These are phyloP conservation scores for Wickerhamiella shivajii DNA, from an alignment of 805 yeast genomes.

Conservation along the genomic window DNA sequence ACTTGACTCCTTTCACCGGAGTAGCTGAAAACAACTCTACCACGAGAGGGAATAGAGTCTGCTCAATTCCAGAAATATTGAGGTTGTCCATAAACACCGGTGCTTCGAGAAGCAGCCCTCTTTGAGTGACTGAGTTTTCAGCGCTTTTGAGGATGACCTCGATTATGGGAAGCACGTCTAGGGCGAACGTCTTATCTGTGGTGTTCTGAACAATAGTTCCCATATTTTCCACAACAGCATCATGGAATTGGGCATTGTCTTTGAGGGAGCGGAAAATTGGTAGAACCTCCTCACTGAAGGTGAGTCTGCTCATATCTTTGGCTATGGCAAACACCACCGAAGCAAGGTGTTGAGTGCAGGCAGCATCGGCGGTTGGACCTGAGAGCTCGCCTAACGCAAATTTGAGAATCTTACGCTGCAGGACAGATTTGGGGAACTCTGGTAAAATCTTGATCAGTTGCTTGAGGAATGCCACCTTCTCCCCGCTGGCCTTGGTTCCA, in stretches of 20 bases:
- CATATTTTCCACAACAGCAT: conserved; percentile 35
- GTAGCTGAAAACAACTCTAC: conserved; percentile 70
- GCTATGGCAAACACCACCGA: conserved; percentile 32
- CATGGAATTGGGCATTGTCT: conserved; percentile 29
- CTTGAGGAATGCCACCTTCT: conserved; percentile 51
- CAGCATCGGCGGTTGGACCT: conserved; percentile 17
- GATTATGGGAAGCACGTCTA: conserved; percentile 32
- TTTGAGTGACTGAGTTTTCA: conserved; percentile 32
- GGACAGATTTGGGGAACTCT: conserved; percentile 43
- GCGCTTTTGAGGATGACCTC: conserved; percentile 24
- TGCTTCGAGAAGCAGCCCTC: conserved; percentile 33
- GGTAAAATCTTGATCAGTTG: conserved; percentile 42
- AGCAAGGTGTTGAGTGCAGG: conserved; percentile 15
- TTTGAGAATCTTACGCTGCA: conserved; percentile 61
- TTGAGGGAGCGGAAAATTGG: conserved; percentile 30
- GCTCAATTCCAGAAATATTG: conserved; percentile 60
- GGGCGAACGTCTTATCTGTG: conserved; percentile 38
- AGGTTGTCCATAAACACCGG: conserved; percentile 32
- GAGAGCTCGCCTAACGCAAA: conserved; percentile 38
- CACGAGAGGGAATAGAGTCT: conserved; percentile 57
- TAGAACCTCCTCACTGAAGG: conserved; percentile 59
- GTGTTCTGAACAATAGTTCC: conserved; percentile 34
- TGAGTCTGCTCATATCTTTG: conserved; percentile 49
- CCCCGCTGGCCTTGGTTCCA: conserved; percentile 54
- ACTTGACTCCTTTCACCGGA: conserved; percentile 64